A percentile compares a stretch with the other conserved stretches of the same genome.
phyloP scores from a whole-genome alignment of 2,329 filamentous ascomycete genomes.

The Calycina marina region DNA sequence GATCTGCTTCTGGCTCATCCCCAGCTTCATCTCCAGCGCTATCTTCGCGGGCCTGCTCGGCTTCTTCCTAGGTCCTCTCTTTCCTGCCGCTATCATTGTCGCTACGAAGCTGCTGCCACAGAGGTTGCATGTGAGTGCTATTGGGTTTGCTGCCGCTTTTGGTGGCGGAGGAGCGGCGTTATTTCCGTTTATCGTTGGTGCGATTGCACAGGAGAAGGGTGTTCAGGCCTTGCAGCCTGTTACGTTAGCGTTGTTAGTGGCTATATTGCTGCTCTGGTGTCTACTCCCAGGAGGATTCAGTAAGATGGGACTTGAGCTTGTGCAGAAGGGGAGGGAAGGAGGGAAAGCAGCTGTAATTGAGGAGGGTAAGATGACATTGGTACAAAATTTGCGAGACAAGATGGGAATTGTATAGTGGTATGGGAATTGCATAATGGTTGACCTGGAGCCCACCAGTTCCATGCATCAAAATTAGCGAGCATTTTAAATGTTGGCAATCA shows the following conservation, averaged over 20 bases:
- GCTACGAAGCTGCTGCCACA: slow-evolving; percentile 60
- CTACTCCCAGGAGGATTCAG: slow-evolving; percentile 23
- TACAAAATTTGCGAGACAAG: slow-evolving; percentile 4
- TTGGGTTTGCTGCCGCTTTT: slow-evolving; percentile 68
- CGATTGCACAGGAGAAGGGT: slow-evolving; percentile 44
- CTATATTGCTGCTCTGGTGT: slow-evolving; percentile 32
- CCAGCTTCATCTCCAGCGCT: slow-evolving; percentile 58
- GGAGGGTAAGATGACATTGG: slow-evolving; percentile 2
- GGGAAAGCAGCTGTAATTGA: slow-evolving; percentile 2
- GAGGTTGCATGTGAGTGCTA: slow-evolving; percentile 60
- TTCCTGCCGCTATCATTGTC: slow-evolving; percentile 60
- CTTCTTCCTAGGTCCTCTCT: slow-evolving; percentile 69
- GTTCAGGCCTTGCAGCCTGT: slow-evolving; percentile 44
- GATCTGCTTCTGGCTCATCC: slow-evolving; percentile 69
- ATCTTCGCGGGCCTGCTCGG: slow-evolving; percentile 59
- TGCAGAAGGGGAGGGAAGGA: slow-evolving; percentile 5
- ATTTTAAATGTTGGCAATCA: no score
- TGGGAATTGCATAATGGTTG: no score
- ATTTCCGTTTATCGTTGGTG: slow-evolving; percentile 51
- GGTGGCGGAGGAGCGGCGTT: slow-evolving; percentile 55
- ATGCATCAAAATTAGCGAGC: no score
- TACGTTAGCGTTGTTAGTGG: slow-evolving; percentile 32
- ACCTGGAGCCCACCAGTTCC: no score
- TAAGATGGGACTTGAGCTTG: slow-evolving; percentile 12
- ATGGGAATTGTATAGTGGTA: slow-evolving; percentile 3